Base-by-base conservation (phyloP, 2,329 filamentous ascomycete species). In the Pestalotiopsis fici region DNA sequence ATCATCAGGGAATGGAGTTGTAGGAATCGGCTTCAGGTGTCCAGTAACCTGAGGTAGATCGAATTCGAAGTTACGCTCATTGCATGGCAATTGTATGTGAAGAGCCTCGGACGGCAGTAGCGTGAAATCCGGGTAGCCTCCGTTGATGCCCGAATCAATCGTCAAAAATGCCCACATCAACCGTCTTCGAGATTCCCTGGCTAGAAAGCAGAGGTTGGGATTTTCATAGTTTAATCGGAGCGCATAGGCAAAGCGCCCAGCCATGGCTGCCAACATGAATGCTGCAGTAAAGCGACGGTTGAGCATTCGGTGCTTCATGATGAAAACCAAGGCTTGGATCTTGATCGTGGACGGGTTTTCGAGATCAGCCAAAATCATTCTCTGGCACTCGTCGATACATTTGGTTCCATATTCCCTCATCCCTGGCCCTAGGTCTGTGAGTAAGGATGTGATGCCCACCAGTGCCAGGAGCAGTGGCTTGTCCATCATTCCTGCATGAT, bases 271-370 rank as follows among this genome's bases (percentile, higher is more conserved):
- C 7, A 85, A 75, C 81, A 85, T 84, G 67, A 85, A 85, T 21
- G 83, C 83, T 59, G 80, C 78, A 2, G 82, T 82, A 69, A 83
- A 83, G 31, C 80, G 79, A 39, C 81, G 80, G 3, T 79, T 81
- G 23, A 84, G 75, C 71, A 85, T 82, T 27, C 82, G 81, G 71
- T 85, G 80, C 71, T 84, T 83, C 74, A 84, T 81, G 66, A 83
- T 78, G 59, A 85, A 78, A 12, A 84, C 79, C 21, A 85, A 77
- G 1, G 75, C 78, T 73, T 84, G 82, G 50, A 88, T 83, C 69
- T 87, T 86, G 71, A 87, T 83, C 5, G 86, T 87, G 1, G 86
- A 87, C 0, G 86, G 86, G 63, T 84, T 83, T 65, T 87, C 85
- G 55, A 88, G 82, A 67, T 86, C 85, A 27, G 81, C 78, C 63